Conservation (phyloP, 352 stramenopile genomes). For the Pythium oligandrum region DNA sequence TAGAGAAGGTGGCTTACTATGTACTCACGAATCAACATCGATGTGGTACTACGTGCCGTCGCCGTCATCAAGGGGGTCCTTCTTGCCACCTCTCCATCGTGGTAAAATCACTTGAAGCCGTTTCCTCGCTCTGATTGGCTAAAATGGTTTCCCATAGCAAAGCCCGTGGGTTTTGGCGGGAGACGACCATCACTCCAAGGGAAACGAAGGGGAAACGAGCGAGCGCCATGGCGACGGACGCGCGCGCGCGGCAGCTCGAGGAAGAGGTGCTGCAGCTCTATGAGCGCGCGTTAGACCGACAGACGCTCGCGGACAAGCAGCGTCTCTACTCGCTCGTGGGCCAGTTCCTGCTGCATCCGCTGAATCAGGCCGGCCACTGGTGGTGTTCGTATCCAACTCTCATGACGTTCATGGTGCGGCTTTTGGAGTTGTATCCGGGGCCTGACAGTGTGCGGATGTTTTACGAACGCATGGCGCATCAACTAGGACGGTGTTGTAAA, state of each 20-base stretch:
- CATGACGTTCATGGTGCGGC: constrained; percentile 87
- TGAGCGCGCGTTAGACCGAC: constrained; percentile 21
- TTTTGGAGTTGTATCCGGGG: constrained; percentile 70
- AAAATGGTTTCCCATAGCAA: constrained; percentile 1
- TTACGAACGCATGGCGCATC: constrained; percentile 66
- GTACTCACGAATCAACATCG: too few species aligned
- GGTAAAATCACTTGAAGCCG: too few species aligned
- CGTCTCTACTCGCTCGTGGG: constrained; percentile 70
- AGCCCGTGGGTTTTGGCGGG: constrained; percentile 13
- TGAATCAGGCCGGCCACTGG: constrained; percentile 54
- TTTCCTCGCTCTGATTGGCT: constrained; percentile 7
- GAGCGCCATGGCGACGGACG: constrained; percentile 21
- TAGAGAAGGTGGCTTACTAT: too few species aligned
- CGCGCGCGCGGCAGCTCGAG: constrained; percentile 33
- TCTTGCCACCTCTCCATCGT: too few species aligned
- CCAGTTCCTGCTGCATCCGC: constrained; percentile 66
- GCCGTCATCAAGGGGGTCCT: too few species aligned
- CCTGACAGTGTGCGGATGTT: constrained; percentile 70
- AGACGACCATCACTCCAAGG: not conserved
- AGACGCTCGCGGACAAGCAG: constrained; percentile 53
- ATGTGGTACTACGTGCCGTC: too few species aligned
- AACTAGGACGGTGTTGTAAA: constrained; percentile 55
- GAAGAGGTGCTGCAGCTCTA: constrained; percentile 35
- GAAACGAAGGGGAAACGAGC: not conserved
- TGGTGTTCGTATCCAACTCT: constrained; percentile 75